phyloP scores from a whole-genome alignment of 2,329 filamentous ascomycete genomes.

The Fusarium guadeloupense region DNA sequence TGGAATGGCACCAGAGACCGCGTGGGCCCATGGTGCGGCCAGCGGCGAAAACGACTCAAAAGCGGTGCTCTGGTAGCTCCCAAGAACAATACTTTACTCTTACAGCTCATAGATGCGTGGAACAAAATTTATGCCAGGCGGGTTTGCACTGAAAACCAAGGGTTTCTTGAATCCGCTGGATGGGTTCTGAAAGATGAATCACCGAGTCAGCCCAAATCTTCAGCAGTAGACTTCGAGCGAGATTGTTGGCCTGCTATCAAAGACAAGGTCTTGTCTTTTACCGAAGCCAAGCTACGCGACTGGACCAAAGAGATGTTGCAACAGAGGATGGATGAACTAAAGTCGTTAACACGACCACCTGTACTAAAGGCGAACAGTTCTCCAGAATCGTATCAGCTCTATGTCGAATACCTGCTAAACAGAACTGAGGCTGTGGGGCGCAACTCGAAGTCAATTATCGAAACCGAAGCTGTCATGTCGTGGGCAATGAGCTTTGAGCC shows the following conservation, averaged over 20 bases:
- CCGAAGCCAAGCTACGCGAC: not conserved
- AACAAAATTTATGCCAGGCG: too few relatives aligned
- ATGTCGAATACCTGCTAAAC: not conserved
- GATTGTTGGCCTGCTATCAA: not conserved
- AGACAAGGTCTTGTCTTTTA: not conserved
- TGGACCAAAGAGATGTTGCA: not conserved
- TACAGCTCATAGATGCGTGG: too few relatives aligned
- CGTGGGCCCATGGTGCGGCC: too few relatives aligned
- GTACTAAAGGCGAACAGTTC: not conserved
- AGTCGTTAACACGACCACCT: not conserved
- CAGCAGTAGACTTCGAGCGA: not conserved
- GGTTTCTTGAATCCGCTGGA: too few relatives aligned
- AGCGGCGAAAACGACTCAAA: too few relatives aligned
- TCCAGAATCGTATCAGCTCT: not conserved
- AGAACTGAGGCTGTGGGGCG: not conserved
- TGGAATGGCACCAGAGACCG: too few relatives aligned
- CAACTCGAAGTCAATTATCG: rapidly evolving
- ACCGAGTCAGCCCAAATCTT: too few relatives aligned
- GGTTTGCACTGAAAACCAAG: too few relatives aligned
- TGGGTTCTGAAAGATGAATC: too few relatives aligned
- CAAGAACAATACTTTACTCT: too few relatives aligned
- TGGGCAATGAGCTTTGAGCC: not conserved
- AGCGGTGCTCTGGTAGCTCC: too few relatives aligned
- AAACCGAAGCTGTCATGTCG: constrained; percentile 2
- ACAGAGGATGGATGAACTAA: not conserved